These are phyloP conservation scores for Exophiala dermatitidis DNA, from an alignment of 2,329 filamentous ascomycete species.

Conservation along the genomic window DNA sequence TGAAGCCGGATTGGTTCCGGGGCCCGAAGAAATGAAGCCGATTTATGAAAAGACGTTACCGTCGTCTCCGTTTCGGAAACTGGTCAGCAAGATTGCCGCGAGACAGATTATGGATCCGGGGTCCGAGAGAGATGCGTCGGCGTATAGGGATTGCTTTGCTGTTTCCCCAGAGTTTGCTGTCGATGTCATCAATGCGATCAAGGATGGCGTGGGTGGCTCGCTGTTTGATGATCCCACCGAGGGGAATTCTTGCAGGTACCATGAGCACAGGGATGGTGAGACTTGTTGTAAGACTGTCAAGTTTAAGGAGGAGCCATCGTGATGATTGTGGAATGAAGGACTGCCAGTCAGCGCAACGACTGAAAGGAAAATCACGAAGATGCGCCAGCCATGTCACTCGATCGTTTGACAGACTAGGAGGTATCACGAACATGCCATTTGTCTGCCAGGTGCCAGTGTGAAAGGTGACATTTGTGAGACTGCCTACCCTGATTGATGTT, in stretches of 20 bases:
- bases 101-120: slow-evolving; percentile 52
- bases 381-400: too few relatives aligned
- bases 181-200: slow-evolving; percentile 48
- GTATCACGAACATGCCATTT: too few relatives aligned
- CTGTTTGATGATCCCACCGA: slow-evolving; percentile 48
- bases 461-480: too few relatives aligned
- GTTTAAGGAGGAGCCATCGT: slow-evolving; percentile 12
- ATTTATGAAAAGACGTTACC: slow-evolving; percentile 44
- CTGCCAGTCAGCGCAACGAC: too few relatives aligned
- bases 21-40: slow-evolving; percentile 48
- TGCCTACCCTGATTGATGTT: too few relatives aligned
- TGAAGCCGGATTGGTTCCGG: slow-evolving; percentile 46
- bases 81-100: slow-evolving; percentile 50
- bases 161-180: slow-evolving; percentile 47
- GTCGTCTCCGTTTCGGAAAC: slow-evolving; percentile 43
- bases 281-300: slow-evolving; percentile 28
- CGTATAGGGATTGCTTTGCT: slow-evolving; percentile 46
- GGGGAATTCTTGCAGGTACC: slow-evolving; percentile 42
- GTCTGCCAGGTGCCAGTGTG: too few relatives aligned
- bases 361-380: too few relatives aligned
- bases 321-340: too few relatives aligned
- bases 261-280: slow-evolving; percentile 43
- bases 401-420: too few relatives aligned
- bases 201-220: slow-evolving; percentile 43
- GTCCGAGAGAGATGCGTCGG: slow-evolving; percentile 42